Base-by-base conservation (phyloP, 805 yeast genomes). In the Candida pseudofarinosa region DNA sequence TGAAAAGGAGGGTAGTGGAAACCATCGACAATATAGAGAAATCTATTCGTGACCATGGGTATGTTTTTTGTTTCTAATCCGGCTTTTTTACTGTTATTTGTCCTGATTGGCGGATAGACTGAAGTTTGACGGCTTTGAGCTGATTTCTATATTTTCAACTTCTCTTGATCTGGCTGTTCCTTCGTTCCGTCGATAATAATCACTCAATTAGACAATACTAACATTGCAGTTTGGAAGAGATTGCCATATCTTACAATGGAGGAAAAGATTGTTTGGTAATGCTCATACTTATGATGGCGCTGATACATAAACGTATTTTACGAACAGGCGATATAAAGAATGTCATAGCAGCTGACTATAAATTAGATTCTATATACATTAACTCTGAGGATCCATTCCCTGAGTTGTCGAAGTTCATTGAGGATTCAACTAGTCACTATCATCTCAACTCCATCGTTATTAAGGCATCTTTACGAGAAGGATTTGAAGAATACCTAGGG, bases 191-290 rank as follows among this genome's bases (percentile, higher is more conserved):
- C n/a, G n/a, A n/a, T n/a, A n/a, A n/a, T n/a, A n/a, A n/a, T n/a
- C n/a, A n/a, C n/a, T n/a, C n/a, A n/a, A n/a, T n/a, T n/a, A n/a
- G n/a, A n/a, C n/a, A n/a, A n/a, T 46, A 53, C 58, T 56, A 54
- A 53, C 3, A 33, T 17, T 41, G 4, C 39, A 62, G 67, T 6
- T 51, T 69, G n/a, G 56, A 59, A 14, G 81, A 84, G 44, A 63
- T 86, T 3, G 84, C 97, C 0, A 71, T 93, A 12, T 85, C 96
- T 2, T 93, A 85, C 62, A 93, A 93, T 59, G 99, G 99, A 8
- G 99, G 99, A 1, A 93, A 93, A 58, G 99, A 93, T 65, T 93
- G 98, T 55, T 77, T 90, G 37, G 97, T 90, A 26, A 80, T 91
- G 84, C 73, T 93, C 42, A 69, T 88, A 13, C 56, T 93, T 4